Percentiles rank a stretch among this genome's conserved stretches.
These are phyloP conservation scores for Nakazawaea ishiwadae DNA, from an alignment of 805 yeast genomes.

Conservation along the genomic window DNA sequence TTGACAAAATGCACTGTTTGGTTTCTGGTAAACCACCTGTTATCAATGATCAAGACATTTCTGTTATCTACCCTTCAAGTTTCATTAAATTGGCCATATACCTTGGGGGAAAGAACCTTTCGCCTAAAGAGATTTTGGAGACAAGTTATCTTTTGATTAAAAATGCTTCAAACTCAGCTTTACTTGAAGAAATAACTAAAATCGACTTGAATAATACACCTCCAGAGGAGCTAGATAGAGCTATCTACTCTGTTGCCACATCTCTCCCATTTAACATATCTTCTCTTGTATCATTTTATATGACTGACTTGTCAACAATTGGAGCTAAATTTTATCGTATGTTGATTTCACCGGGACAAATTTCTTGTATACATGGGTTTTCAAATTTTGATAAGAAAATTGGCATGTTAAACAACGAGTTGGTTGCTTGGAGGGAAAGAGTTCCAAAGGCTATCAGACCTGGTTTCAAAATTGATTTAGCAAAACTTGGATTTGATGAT, in stretches of 20 bases:
- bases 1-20: conserved; percentile 42
- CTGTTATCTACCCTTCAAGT: conserved; percentile 14
- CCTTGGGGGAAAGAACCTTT: neutral
- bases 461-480: neutral
- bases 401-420: neutral
- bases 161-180: neutral
- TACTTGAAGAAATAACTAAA: no score
- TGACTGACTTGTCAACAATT: neutral
- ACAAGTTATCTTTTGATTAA: neutral
- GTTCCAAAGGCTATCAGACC: neutral
- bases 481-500: neutral
- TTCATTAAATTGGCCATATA: neutral
- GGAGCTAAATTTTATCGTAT: neutral
- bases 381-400: neutral
- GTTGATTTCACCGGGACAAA: neutral
- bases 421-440: neutral
- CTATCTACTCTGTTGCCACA: neutral
- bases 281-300: neutral
- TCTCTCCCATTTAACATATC: neutral
- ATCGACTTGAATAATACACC: no score
- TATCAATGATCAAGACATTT: conserved; percentile 35
- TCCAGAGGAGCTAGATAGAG: neutral
- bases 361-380: no score
- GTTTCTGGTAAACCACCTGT: conserved; percentile 46
- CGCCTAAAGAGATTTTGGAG: neutral